A percentile compares a stretch with the other conserved stretches of the same genome.
Evolutionary conservation across 495 filamentous ascomycete species (phyloP).

Genomic region (Aspergillus ellipticus): DNA sequence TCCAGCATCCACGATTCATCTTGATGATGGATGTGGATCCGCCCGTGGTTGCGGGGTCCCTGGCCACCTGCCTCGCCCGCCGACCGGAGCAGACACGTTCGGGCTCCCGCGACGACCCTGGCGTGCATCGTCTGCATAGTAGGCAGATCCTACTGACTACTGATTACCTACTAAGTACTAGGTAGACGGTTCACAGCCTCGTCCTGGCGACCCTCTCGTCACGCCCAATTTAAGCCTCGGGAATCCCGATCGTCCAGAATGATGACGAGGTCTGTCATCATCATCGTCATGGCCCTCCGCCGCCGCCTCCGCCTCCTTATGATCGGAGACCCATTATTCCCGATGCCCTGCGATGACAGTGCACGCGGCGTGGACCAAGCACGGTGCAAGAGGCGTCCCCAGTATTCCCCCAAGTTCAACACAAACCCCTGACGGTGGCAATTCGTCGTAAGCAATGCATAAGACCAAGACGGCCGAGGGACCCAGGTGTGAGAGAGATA

Average conservation of each 20-base stretch:
- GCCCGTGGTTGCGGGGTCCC: constrained; percentile 4
- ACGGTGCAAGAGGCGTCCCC: constrained; percentile 6
- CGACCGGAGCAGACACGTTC: not conserved
- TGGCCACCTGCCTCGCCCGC: not conserved
- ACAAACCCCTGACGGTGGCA: constrained; percentile 16
- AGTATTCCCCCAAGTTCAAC: too few relatives aligned
- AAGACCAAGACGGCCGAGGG: constrained; percentile 1
- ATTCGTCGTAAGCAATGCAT: not conserved
- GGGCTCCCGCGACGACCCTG: not conserved
- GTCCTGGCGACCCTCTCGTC: constrained; percentile 2
- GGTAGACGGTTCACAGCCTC: not conserved
- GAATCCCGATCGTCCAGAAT: not conserved
- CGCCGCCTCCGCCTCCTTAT: too few relatives aligned
- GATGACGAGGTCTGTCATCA: not conserved
- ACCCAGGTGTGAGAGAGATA: not conserved
- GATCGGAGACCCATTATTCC: not conserved
- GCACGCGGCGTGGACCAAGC: not conserved
- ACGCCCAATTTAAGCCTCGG: not conserved
- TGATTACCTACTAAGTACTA: too few relatives aligned
- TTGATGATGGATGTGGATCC: constrained; percentile 2
- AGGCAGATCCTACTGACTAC: too few relatives aligned
- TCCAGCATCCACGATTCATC: constrained; percentile 6
- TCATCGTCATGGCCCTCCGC: too few relatives aligned
- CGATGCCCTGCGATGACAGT: not conserved
- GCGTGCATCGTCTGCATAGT: too few relatives aligned